Base-by-base conservation (phyloP, 257 asterid genomes). In the Ballota nigra region DNA sequence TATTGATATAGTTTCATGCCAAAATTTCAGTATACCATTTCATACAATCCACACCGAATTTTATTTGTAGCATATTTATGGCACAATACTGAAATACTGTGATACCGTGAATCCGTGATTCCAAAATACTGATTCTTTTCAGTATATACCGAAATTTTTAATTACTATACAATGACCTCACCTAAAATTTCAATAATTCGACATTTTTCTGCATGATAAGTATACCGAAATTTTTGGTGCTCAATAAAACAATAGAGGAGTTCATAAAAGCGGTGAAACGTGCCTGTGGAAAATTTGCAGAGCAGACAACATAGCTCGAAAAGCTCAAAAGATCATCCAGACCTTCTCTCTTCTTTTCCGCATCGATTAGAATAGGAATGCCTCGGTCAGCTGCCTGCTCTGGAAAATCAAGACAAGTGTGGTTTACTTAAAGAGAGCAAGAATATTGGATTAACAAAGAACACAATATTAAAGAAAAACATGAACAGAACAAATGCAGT, bases 351-450 rank as follows among this genome's bases (percentile, higher is more conserved):
- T 83, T 85, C 85, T 80, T 88, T 84, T 94, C 99, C 29, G 97
- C 96, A 45, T 94, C 99, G 73, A 89, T 65, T 78, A 94, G 81
- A 76, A 95, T 88, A 20, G 98, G 99, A 69, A 95, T 86, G 70
- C 94, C 92, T 80, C 86, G 80, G 83, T 86, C 85, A 51, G 86
- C 77, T 85, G 98, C 99, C 99, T 95, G 95, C 93, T 85, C 96
- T 86, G 95, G 88, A 88, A 87, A 83, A 76, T 73, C 77, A 78
- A 77, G 83, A 76, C 66, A 79, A 69, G 31, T 64, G 80, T 64
- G 73, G 79, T 78, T 75, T 74, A 78, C 82, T 74, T 73, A 75
- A 59, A 69, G 60, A 72, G 75, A 64, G 15, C 22, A 57, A 10
- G 36, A 43, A 38, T 56, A 38, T 52, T 45, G 59, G 28, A 60